These are phyloP conservation scores for Gnomoniopsis sp. DNA, from an alignment of 2,329 filamentous ascomycete species.

Conservation along the genomic window DNA sequence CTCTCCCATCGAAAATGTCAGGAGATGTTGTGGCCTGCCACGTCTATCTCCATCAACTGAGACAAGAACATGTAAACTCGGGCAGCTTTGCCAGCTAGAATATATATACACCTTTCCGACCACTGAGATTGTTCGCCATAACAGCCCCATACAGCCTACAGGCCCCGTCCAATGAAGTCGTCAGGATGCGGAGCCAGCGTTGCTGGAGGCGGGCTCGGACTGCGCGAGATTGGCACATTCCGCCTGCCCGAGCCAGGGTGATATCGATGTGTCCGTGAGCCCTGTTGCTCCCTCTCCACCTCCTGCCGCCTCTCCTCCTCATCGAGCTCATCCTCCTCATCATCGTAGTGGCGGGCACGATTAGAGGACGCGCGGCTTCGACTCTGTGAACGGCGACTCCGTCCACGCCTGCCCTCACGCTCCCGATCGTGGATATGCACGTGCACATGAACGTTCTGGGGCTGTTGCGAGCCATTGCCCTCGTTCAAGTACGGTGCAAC, in stretches of 20 bases:
- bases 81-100: too few species aligned
- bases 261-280: constrained; percentile 7
- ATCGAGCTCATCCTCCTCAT: constrained; percentile 6
- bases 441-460: constrained; percentile 8
- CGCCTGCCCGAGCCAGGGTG: constrained; percentile 13
- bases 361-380: background rate
- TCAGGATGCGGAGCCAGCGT: background rate
- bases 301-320: constrained; percentile 13
- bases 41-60: background rate
- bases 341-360: background rate
- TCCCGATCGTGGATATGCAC: constrained; percentile 5
- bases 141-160: background rate
- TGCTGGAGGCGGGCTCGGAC: constrained; percentile 5
- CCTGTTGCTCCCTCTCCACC: constrained; percentile 2
- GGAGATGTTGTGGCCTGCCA: background rate
- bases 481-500: background rate
- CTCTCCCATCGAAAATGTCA: background rate
- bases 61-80: too few species aligned
- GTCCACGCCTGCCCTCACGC: background rate
- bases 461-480: background rate
- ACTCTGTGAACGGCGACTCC: background rate
- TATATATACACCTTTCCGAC: background rate
- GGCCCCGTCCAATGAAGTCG: constrained; percentile 15
- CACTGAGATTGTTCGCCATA: background rate
- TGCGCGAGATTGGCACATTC: constrained; percentile 1